Percentiles rank a stretch among this genome's conserved stretches.
phyloP scores from a whole-genome alignment of 352 stramenopile genomes.

The Globisporangium yorkense region DNA sequence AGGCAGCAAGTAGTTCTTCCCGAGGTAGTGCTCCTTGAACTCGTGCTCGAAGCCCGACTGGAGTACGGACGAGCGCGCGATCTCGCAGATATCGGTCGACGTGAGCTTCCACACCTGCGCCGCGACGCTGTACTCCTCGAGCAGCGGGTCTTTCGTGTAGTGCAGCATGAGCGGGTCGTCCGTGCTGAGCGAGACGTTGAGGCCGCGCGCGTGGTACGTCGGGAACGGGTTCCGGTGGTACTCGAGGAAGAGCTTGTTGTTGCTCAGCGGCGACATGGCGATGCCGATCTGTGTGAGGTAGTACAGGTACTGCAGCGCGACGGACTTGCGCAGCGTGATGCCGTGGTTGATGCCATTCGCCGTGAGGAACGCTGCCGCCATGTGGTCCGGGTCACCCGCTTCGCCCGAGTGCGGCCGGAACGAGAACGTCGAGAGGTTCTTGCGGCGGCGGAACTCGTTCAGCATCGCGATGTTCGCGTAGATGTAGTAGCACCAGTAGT shows the following conservation, averaged over 20 bases:
- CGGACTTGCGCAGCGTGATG: constrained; percentile 96
- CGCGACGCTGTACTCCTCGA: constrained; percentile 95
- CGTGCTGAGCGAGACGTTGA: constrained; percentile 98
- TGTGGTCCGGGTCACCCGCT: constrained; percentile 96
- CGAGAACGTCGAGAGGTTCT: constrained; percentile 90
- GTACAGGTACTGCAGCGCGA: constrained; percentile 98
- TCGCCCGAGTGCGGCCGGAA: constrained; percentile 99
- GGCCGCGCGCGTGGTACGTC: constrained; percentile 93
- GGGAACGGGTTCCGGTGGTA: constrained; percentile 94
- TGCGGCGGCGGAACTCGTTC: constrained; percentile 90
- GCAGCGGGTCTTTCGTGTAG: constrained; percentile 97
- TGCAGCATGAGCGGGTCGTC: constrained; percentile 99
- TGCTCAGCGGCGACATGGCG: constrained; percentile 91
- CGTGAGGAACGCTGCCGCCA: constrained; percentile 87
- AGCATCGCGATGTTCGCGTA: constrained; percentile 96
- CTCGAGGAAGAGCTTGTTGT: constrained; percentile 95
- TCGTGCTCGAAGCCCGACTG: constrained; percentile 97
- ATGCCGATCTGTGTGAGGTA: constrained; percentile 97
- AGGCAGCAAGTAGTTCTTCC: constrained; percentile 84
- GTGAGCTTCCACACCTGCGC: constrained; percentile 94
- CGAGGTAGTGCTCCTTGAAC: constrained; percentile 97
- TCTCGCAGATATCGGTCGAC: constrained; percentile 97
- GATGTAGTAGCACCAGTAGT: constrained; percentile 97
- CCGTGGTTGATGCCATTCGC: constrained; percentile 98
- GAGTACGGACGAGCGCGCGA: constrained; percentile 97